Evolutionary conservation across 176 grass and related monocot genomes (phyloP).

Genomic region (Hyparrhenia diplandra): DNA sequence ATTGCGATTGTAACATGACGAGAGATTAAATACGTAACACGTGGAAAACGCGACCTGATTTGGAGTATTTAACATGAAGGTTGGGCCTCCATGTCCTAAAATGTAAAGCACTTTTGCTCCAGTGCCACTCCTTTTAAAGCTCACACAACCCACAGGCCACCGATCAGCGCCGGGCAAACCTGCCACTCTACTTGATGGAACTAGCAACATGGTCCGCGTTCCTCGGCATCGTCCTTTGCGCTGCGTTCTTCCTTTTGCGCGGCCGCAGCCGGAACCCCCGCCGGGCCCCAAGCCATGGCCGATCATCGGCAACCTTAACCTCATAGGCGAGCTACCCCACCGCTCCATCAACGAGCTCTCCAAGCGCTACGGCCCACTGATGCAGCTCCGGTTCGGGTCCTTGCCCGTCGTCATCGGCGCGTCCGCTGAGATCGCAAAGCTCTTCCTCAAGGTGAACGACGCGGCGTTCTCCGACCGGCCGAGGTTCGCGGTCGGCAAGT

Average conservation of each 20-base stretch:
- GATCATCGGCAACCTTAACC: background rate
- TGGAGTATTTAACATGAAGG: too few species aligned
- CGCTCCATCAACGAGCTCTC: background rate
- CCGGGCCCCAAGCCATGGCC: slow-evolving; percentile 1
- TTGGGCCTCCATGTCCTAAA: too few species aligned
- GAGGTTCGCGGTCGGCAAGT: background rate
- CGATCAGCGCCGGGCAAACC: background rate
- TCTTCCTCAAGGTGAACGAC: background rate
- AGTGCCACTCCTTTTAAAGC: background rate
- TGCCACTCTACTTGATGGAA: background rate
- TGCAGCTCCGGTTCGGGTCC: background rate
- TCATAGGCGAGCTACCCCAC: background rate
- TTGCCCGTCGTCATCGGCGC: background rate
- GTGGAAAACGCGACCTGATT: too few species aligned
- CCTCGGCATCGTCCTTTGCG: background rate
- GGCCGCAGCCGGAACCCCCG: background rate
- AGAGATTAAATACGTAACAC: too few species aligned
- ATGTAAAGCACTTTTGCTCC: too few species aligned
- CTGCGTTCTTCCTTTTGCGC: background rate
- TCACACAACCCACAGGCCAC: background rate
- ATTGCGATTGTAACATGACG: too few species aligned
- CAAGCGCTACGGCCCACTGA: background rate
- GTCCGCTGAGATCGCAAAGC: background rate
- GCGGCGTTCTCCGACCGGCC: background rate
- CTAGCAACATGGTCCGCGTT: background rate